Evolutionary conservation across 2,329 filamentous ascomycete genomes (phyloP), one percentile per base, ranked within the genome.

Genomic region (Calonectria pseudoturangicola): DNA sequence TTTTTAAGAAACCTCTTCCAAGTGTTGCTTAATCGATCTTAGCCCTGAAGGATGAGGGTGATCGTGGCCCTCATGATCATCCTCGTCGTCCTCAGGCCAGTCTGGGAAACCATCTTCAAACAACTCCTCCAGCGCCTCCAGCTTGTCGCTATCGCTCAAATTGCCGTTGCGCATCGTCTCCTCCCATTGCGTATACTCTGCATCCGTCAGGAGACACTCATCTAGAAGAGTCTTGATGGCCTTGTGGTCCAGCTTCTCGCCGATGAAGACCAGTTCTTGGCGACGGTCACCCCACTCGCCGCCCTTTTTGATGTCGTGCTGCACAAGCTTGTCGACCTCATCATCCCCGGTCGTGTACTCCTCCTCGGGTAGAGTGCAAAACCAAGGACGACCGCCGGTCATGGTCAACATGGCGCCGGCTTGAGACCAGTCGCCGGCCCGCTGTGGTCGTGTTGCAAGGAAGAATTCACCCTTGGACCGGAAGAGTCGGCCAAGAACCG

Each of bases 241-340:
- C 6, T 81, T 79, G 1, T 86, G 79, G 63, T 93, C 87, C 16
- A 95, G 85, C 6, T 87, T 87, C 81, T 94, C 92, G 0, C 93
- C 93, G 70, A 95, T 94, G 73, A 95, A 93, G 3, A 95, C 93
- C 8, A 95, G 81, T 81, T 95, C 93, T 80, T 95, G 93, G 2
- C 93, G 86, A 1, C 93, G 87, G 76, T 95, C 93, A 0, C 92
- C 93, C 92, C 92, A 94, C 71, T 90, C 87, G 0, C 89, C 90
- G 6, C 88, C 88, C 30, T 88, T 87, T 8, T 84, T 79, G 27
- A 90, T 86, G 75, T 90, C 88, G 68, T 88, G 85, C 50, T 83
- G 78, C 15, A 89, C 86, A 0, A 89, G 87, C 8, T 84, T 84
- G 41, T 89, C 85, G 0, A 89, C 86, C n/a, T 86, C 81, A 0